Conservation (phyloP, 805 yeast genomes). For the Teunomyces aglyptinius region DNA sequence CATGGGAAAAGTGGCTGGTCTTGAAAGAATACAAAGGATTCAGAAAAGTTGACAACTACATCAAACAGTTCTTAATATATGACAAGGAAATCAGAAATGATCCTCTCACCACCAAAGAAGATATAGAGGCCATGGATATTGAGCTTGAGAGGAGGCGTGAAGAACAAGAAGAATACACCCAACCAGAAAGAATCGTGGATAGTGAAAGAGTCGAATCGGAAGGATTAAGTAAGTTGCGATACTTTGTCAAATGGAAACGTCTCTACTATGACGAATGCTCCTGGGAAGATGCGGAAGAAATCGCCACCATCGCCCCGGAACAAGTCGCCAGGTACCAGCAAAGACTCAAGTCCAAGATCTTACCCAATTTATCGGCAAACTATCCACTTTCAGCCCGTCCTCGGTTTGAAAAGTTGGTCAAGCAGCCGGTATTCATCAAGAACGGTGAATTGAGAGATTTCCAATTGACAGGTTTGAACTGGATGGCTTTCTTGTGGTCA, state of each 20-base stretch:
- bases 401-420: conserved; percentile 76
- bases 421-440: conserved; percentile 87
- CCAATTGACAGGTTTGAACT: conserved; percentile 95
- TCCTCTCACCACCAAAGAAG: conserved; percentile 83
- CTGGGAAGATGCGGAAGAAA: conserved; percentile 91
- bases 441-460: conserved; percentile 93
- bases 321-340: conserved; percentile 82
- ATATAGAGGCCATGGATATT: conserved; percentile 88
- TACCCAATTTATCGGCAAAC: conserved; percentile 76
- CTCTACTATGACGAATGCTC: conserved; percentile 93
- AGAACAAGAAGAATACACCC: conserved; percentile 76
- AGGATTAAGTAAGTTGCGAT: conserved; percentile 68
- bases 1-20: conserved; percentile 77
- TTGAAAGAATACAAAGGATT: conserved; percentile 63
- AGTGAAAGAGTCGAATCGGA: conserved; percentile 71
- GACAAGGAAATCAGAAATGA: conserved; percentile 79
- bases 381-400: conserved; percentile 76
- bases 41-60: conserved; percentile 86
- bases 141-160: conserved; percentile 85
- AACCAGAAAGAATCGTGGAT: conserved; percentile 87
- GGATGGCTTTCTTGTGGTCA: conserved; percentile 99
- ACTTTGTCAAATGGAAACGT: conserved; percentile 91
- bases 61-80: conserved; percentile 67
- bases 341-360: conserved; percentile 76
- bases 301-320: conserved; percentile 79